These are phyloP conservation scores for Aspergillus mulundensis DNA, from an alignment of 495 filamentous ascomycete genomes.

Conservation along the genomic window DNA sequence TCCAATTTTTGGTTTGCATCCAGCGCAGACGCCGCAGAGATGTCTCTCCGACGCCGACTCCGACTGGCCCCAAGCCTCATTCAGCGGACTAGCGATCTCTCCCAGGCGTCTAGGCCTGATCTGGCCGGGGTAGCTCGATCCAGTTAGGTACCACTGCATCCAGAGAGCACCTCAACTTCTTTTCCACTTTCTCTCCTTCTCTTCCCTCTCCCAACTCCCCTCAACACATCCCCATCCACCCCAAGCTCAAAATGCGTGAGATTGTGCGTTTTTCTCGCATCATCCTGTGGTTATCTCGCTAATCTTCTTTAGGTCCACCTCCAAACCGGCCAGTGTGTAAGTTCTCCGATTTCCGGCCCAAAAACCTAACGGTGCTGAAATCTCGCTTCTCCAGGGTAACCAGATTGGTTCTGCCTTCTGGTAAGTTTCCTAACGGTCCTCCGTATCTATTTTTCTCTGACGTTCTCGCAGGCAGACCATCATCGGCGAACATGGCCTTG, in stretches of 20 bases:
- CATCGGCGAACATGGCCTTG: slow-evolving; percentile 97
- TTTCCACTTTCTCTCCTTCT: background rate
- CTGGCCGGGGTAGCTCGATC: background rate
- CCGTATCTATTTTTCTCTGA: slow-evolving; percentile 16
- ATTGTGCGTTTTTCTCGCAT: slow-evolving; percentile 64
- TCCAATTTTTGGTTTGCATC: background rate
- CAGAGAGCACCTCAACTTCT: too few relatives aligned
- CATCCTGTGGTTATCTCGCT: slow-evolving; percentile 25
- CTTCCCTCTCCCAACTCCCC: slow-evolving; percentile 12
- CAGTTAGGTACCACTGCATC: background rate
- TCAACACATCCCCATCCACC: slow-evolving; percentile 33
- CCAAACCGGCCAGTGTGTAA: slow-evolving; percentile 97
- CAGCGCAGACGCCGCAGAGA: too few relatives aligned
- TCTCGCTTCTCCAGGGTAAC: slow-evolving; percentile 68
- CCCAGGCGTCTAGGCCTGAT: too few relatives aligned
- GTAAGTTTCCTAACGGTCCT: slow-evolving; percentile 42
- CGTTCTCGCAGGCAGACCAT: slow-evolving; percentile 73
- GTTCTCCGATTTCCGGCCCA: slow-evolving; percentile 29
- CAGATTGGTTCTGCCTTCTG: slow-evolving; percentile 99
- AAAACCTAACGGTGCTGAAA: background rate
- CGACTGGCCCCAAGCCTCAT: too few relatives aligned
- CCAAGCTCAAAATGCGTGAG: slow-evolving; percentile 77
- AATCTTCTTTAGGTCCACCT: slow-evolving; percentile 72
- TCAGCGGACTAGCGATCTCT: too few relatives aligned
- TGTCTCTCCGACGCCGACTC: too few relatives aligned